A percentile compares a stretch with the other conserved stretches of the same genome.
Evolutionary conservation across 2,329 filamentous ascomycete genomes (phyloP).

Genomic region (Helminthosporium solani): DNA sequence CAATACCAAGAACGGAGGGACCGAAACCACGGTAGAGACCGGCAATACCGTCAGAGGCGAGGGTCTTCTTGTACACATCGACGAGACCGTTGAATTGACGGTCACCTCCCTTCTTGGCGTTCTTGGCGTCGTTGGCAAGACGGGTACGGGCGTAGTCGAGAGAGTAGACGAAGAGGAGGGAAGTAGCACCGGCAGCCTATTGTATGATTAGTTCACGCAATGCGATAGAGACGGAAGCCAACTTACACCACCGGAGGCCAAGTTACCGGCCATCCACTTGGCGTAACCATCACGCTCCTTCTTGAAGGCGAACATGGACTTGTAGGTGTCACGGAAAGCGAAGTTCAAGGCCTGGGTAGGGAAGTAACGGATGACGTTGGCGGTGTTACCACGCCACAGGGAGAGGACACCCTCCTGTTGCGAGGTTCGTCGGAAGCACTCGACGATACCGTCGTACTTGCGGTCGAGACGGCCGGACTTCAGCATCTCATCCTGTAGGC

Average conservation of each 20-base stretch:
- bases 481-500: conserved; percentile 94
- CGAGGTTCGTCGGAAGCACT: conserved; percentile 94
- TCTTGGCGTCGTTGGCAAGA: conserved; percentile 99
- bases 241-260: conserved; percentile 99
- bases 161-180: conserved; percentile 99
- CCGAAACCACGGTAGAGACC: conserved; percentile 99
- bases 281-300: conserved; percentile 98
- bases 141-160: conserved; percentile 99
- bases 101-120: conserved; percentile 91
- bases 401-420: conserved; percentile 90
- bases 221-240: neutral
- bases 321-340: conserved; percentile 99
- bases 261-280: conserved; percentile 99
- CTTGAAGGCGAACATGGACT: conserved; percentile 99
- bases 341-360: conserved; percentile 99
- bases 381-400: conserved; percentile 99
- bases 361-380: conserved; percentile 99
- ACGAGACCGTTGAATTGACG: conserved; percentile 99
- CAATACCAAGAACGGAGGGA: conserved; percentile 97
- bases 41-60: conserved; percentile 96
- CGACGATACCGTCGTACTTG: conserved; percentile 89
- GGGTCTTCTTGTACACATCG: conserved; percentile 99
- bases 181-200: conserved; percentile 96
- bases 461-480: conserved; percentile 97
- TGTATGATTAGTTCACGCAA: conserved; percentile 12